A percentile compares a stretch with the other conserved stretches of the same genome.
Conservation (phyloP, 208 protist species). For the Trichomonas gallinae region DNA sequence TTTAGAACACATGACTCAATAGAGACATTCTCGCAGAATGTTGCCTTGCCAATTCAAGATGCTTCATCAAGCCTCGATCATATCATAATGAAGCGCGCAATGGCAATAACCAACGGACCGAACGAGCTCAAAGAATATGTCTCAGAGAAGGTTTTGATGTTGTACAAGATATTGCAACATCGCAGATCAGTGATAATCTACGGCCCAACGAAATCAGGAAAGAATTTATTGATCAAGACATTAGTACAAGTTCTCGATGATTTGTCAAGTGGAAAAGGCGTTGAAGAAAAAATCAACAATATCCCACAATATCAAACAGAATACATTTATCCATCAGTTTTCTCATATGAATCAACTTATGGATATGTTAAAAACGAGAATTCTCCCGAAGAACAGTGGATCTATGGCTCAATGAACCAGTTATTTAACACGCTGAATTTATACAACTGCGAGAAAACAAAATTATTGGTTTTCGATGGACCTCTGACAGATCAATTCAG, state of each 20-base stretch:
- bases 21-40: neutral
- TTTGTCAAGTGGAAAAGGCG: neutral
- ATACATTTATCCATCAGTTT: neutral
- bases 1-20: neutral
- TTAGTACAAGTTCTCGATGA: neutral
- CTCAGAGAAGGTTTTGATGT: neutral
- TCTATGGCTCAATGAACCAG: neutral
- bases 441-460: neutral
- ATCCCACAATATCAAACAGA: neutral
- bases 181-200: neutral
- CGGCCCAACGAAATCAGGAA: neutral
- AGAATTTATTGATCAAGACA: neutral
- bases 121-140: neutral
- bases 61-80: neutral
- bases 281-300: neutral
- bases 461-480: neutral
- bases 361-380: neutral
- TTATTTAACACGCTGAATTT: neutral
- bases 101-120: neutral
- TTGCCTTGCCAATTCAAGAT: neutral
- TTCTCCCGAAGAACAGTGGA: neutral
- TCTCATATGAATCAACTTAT: neutral
- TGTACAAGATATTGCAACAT: neutral
- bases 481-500: neutral
- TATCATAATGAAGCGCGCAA: neutral